phyloP scores from a whole-genome alignment of 2,329 filamentous ascomycete species.

The Colletotrichum simmondsii region DNA sequence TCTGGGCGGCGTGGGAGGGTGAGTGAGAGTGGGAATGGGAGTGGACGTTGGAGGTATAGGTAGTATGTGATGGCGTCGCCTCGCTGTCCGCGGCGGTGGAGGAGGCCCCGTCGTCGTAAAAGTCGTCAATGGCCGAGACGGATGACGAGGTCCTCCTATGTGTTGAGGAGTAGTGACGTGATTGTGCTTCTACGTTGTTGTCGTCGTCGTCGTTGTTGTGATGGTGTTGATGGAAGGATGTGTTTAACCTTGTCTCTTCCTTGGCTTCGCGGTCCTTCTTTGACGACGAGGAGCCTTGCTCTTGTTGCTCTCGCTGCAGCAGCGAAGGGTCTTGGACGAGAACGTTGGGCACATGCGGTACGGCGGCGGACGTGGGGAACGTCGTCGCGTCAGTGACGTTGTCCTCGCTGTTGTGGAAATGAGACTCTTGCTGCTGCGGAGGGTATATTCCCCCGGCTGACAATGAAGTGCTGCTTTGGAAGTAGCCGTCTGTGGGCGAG shows the following conservation, averaged over 20 bases:
- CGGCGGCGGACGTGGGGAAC: constrained; percentile 43
- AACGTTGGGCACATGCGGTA: constrained; percentile 59
- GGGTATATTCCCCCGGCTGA: constrained; percentile 39
- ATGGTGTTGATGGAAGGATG: constrained; percentile 12
- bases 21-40: background rate
- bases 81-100: constrained; percentile 24
- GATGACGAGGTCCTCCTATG: constrained; percentile 9
- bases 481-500: constrained; percentile 65
- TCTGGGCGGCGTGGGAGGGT: constrained; percentile 6
- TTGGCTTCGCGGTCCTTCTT: constrained; percentile 57
- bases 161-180: background rate
- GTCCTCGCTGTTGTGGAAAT: constrained; percentile 4
- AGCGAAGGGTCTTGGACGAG: constrained; percentile 61
- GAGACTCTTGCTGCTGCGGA: constrained; percentile 25
- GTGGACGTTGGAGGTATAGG: constrained; percentile 4
- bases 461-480: constrained; percentile 50
- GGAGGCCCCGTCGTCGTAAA: constrained; percentile 23
- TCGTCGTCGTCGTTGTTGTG: background rate
- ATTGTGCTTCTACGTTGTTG: too few species aligned
- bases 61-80: constrained; percentile 28
- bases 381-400: constrained; percentile 38
- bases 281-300: constrained; percentile 34
- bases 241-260: constrained; percentile 50
- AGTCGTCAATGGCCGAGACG: background rate
- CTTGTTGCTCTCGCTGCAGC: constrained; percentile 41